Evolutionary conservation across 225 moss, liverwort and hornwort genomes (phyloP).

Genomic region (Pleurozium schreberi): DNA sequence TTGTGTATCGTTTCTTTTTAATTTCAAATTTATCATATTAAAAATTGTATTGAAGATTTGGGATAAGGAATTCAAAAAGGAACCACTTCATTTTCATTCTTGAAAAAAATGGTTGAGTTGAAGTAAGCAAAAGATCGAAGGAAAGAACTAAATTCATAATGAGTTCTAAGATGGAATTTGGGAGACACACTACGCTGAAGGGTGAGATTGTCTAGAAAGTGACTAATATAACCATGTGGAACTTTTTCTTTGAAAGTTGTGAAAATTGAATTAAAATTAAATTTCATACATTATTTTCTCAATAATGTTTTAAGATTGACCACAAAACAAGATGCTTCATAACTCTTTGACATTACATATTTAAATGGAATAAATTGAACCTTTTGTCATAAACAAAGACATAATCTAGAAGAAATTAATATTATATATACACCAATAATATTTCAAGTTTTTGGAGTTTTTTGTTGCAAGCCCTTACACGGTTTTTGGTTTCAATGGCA

Average conservation of each 20-base stretch:
- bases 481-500: background rate
- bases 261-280: background rate
- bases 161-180: background rate
- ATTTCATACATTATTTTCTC: background rate
- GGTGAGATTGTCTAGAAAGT: background rate
- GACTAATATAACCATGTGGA: background rate
- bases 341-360: background rate
- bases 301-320: background rate
- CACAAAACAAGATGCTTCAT: background rate
- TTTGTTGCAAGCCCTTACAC: too few relatives aligned
- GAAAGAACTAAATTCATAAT: background rate
- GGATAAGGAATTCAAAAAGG: background rate
- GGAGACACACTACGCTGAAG: background rate
- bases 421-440: too few relatives aligned
- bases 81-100: background rate
- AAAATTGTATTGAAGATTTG: background rate
- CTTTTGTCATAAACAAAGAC: background rate
- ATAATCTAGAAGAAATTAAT: background rate
- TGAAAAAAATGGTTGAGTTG: background rate
- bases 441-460: too few relatives aligned
- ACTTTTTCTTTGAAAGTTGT: background rate
- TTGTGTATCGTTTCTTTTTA: rapidly evolving
- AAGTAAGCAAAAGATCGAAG: background rate
- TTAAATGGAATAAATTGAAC: background rate
- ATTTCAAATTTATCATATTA: background rate